Percentiles rank a stretch among this genome's conserved stretches.
phyloP scores from a whole-genome alignment of 257 asterid species.

The Solanum pennellii region DNA sequence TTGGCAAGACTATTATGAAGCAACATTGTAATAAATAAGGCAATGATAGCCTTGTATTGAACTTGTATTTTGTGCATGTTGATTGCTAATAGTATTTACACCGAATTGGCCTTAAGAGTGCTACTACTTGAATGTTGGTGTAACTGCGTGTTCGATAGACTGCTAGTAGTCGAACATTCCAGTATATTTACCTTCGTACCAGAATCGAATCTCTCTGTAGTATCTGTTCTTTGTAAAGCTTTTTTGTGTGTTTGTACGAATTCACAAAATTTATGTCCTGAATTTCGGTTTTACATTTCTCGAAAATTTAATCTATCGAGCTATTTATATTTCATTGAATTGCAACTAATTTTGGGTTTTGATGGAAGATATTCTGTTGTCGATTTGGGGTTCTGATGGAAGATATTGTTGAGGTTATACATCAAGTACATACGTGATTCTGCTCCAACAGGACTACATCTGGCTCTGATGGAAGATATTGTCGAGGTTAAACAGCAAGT shows the following conservation, averaged over 20 bases:
- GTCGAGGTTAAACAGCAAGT: too few relatives aligned
- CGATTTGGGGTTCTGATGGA: neutral
- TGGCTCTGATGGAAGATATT: neutral
- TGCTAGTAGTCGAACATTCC: neutral
- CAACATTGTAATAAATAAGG: neutral
- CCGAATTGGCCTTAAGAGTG: neutral
- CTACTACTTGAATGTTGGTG: neutral
- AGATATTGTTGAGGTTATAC: neutral
- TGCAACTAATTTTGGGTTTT: neutral
- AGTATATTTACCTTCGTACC: neutral
- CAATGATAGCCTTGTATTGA: neutral
- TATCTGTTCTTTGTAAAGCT: neutral
- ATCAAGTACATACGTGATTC: neutral
- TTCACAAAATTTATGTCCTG: neutral
- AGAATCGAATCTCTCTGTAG: neutral
- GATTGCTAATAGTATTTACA: neutral
- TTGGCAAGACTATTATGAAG: neutral
- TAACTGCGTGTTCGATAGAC: too few relatives aligned
- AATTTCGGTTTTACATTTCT: neutral
- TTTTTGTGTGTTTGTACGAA: neutral
- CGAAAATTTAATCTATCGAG: rapidly evolving
- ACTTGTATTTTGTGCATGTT: neutral
- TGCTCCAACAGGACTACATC: neutral
- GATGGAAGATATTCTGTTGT: neutral
- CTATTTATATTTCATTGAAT: too few relatives aligned